These are phyloP conservation scores for Megacollybia marginata DNA, from an alignment of 768 basidiomycete species.

Conservation along the genomic window DNA sequence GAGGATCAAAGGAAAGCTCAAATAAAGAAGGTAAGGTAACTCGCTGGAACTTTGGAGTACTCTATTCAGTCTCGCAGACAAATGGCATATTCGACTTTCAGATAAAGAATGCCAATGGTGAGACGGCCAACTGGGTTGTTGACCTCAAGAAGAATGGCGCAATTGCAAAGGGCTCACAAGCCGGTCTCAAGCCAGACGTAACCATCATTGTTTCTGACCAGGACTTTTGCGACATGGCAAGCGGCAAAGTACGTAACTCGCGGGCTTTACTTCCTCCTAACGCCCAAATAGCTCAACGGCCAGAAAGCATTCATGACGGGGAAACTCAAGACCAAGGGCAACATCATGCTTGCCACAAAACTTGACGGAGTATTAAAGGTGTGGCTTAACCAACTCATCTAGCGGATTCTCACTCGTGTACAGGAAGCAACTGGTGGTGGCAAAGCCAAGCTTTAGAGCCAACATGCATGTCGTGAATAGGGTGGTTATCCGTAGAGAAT, in stretches of 20 bases:
- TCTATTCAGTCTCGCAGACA: constrained; percentile 38
- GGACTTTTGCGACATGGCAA: constrained; percentile 61
- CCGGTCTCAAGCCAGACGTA: constrained; percentile 74
- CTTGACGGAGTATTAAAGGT: constrained; percentile 81
- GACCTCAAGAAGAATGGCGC: constrained; percentile 83
- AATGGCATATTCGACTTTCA: constrained; percentile 86
- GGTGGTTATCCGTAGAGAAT: neutral
- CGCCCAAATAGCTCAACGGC: constrained; percentile 57
- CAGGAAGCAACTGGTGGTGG: too few relatives aligned
- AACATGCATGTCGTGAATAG: neutral
- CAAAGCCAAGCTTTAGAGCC: too few relatives aligned
- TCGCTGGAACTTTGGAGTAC: neutral
- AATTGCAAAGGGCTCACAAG: constrained; percentile 60
- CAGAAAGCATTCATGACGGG: constrained; percentile 97
- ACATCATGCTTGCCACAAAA: constrained; percentile 92
- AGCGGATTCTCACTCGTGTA: too few relatives aligned
- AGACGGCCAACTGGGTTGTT: constrained; percentile 81
- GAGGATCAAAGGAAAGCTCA: constrained; percentile 59
- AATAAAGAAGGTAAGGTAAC: constrained; percentile 60
- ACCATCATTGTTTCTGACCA: constrained; percentile 75
- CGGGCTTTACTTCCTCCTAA: neutral
- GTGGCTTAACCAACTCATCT: constrained; percentile 6
- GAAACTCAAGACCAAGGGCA: constrained; percentile 85
- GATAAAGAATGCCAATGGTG: constrained; percentile 64
- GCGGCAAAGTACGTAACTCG: constrained; percentile 50